These are phyloP conservation scores for Podaxis sp. DNA, from an alignment of 768 basidiomycete genomes.

Conservation along the genomic window DNA sequence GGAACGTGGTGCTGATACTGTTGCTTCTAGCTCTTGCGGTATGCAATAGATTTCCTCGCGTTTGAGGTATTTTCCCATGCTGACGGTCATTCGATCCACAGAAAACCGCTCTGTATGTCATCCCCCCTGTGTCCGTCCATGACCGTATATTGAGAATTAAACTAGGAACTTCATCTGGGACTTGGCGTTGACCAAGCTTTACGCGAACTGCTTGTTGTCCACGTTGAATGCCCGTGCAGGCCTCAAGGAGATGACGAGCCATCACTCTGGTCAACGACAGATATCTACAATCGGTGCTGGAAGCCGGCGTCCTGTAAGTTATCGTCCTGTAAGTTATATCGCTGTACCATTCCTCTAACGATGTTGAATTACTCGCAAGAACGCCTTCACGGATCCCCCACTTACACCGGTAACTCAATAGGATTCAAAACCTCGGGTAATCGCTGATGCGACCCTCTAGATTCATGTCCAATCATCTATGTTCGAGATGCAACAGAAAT, in stretches of 20 bases:
- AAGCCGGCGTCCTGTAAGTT: conserved; percentile 2
- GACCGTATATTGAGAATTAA: background rate
- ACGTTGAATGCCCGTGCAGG: conserved; percentile 44
- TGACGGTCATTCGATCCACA: conserved; percentile 16
- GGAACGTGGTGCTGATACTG: background rate
- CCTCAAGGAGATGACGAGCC: conserved; percentile 24
- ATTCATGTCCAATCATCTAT: conserved; percentile 21
- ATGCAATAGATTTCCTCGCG: background rate
- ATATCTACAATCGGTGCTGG: background rate
- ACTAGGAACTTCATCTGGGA: conserved; percentile 49
- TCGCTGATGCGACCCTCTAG: background rate
- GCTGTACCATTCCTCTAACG: background rate
- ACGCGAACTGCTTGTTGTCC: conserved; percentile 46
- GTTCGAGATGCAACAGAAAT: conserved; percentile 30
- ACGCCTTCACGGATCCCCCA: background rate
- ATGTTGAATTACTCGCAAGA: background rate
- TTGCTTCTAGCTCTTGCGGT: conserved; percentile 33
- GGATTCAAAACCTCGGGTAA: too few relatives aligned
- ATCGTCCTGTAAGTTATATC: background rate
- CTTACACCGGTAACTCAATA: background rate
- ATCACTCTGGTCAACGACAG: conserved; percentile 6
- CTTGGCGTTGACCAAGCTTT: conserved; percentile 45
- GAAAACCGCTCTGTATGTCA: conserved; percentile 43
- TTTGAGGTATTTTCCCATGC: background rate
- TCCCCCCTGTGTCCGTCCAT: background rate